Conservation (phyloP, 2,329 filamentous ascomycete genomes). For the Curvularia eragrostidis region DNA sequence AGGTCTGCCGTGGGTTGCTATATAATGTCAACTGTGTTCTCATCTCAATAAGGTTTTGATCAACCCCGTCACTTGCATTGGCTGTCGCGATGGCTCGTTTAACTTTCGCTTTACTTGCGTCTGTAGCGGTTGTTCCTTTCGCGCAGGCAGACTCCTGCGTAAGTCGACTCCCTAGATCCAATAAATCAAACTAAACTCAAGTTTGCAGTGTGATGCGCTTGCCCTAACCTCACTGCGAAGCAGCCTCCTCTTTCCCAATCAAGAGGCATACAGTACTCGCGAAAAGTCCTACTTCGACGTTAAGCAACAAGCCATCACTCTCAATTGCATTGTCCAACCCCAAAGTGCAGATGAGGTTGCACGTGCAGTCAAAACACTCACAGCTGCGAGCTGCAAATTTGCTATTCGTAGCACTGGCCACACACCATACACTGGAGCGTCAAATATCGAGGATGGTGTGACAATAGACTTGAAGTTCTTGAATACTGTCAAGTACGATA, state of each 20-base stretch:
- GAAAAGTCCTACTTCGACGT: slow-evolving; percentile 30
- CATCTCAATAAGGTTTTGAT: background rate
- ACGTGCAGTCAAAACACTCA: slow-evolving; percentile 25
- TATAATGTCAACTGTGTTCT: background rate
- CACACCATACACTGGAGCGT: slow-evolving; percentile 32
- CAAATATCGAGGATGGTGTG: slow-evolving; percentile 39
- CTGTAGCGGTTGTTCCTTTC: slow-evolving; percentile 9
- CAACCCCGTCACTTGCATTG: background rate
- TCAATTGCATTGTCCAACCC: slow-evolving; percentile 36
- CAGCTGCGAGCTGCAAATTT: slow-evolving; percentile 24
- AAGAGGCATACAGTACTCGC: slow-evolving; percentile 22
- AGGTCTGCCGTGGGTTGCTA: background rate
- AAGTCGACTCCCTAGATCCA: background rate
- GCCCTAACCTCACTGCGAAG: slow-evolving; percentile 12
- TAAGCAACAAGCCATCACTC: slow-evolving; percentile 29
- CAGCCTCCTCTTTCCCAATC: slow-evolving; percentile 23
- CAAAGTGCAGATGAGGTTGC: slow-evolving; percentile 26
- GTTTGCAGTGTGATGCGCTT: slow-evolving; percentile 18
- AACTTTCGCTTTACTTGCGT: slow-evolving; percentile 15
- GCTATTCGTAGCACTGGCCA: slow-evolving; percentile 38
- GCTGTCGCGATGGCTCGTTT: slow-evolving; percentile 9
- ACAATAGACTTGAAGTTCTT: slow-evolving; percentile 36
- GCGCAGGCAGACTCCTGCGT: slow-evolving; percentile 15
- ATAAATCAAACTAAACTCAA: background rate
- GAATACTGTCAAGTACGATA: slow-evolving; percentile 26